Conservation (phyloP, 371 early-diverging fungal genomes). For the Actinomucor elegans region DNA sequence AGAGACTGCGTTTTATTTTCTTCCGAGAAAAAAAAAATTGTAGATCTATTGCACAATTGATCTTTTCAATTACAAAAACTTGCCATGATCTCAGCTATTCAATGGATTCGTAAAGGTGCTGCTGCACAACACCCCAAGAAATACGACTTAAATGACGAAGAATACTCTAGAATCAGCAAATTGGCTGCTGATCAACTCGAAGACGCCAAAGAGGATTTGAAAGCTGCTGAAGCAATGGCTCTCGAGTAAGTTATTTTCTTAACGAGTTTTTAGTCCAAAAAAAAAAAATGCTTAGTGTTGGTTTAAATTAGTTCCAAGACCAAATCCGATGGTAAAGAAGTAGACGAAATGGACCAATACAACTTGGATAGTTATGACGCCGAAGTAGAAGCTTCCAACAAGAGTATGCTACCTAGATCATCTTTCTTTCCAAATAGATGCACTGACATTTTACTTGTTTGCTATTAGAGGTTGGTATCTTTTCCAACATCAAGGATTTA, state of each 20-base stretch:
- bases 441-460: conserved; percentile 2
- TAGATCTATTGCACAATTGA: neutral
- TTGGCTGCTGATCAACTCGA: conserved; percentile 72
- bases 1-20: conserved; percentile 6
- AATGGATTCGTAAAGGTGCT: conserved; percentile 90
- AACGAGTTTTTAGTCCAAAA: neutral
- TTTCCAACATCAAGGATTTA: conserved; percentile 74
- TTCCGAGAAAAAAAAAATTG: neutral
- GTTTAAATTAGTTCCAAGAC: neutral
- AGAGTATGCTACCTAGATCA: conserved; percentile 40
- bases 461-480: conserved; percentile 46
- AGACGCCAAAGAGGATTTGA: conserved; percentile 69
- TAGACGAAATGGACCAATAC: conserved; percentile 72
- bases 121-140: conserved; percentile 76
- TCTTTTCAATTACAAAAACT: too few species aligned
- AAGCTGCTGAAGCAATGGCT: conserved; percentile 52
- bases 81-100: conserved; percentile 76
- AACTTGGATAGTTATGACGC: conserved; percentile 77
- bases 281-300: neutral
- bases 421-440: too few species aligned
- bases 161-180: conserved; percentile 75
- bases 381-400: conserved; percentile 46
- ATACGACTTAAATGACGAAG: conserved; percentile 83
- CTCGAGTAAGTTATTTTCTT: conserved; percentile 22
- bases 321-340: conserved; percentile 19